Evolutionary conservation across 2,329 filamentous ascomycete species (phyloP), one percentile per base, ranked within the genome.

Genomic region (Onygena corvina): DNA sequence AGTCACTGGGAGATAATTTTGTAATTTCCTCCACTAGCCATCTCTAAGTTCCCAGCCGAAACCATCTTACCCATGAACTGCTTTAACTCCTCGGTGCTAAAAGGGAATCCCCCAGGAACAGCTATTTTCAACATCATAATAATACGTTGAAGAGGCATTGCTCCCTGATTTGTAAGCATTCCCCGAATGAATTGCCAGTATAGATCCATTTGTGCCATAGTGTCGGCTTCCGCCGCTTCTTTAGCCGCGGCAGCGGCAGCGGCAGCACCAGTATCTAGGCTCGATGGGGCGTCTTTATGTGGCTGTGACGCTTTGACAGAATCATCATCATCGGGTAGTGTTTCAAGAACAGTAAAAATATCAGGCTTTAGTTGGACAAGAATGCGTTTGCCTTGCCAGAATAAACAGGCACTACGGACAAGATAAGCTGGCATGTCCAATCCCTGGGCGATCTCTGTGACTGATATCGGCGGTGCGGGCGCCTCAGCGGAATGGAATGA

Each of bases 101-200:
- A 94, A 0, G 86, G 79, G 62, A 94, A 95, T 1, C 88, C 89
- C 9, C 87, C 87, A 0, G 85, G 79, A 47, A 95, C 80, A 51
- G 90, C 76, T 76, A 96, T 90, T 67, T 86, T 87, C 74, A 98
- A 76, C 86, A 96, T 95, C 83, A 89, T 94, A 6, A 81, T 76
- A 56, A 98, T 93, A 62, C 88, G 79, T 49, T 74, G 74, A 52
- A 89, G 70, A 46, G 85, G 82, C 85, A 95, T 92, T 23, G 83
- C 79, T 14, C 83, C 83, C 58, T 87, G 84, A 65, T 95, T 95
- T 53, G 87, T 95, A 66, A 98, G 71, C 92, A 98, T 96, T 47
- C 86, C 87, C 50, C 88, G 73, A 51, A 98, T 88, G 63, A 94
- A 96, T 60, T 89, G 84, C 79, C 85, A 87, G 66, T 95, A 94